Percentiles rank a stretch among this genome's conserved stretches.
These are phyloP conservation scores for Phanerochaete sordida DNA, from an alignment of 768 basidiomycete species.

Conservation along the genomic window DNA sequence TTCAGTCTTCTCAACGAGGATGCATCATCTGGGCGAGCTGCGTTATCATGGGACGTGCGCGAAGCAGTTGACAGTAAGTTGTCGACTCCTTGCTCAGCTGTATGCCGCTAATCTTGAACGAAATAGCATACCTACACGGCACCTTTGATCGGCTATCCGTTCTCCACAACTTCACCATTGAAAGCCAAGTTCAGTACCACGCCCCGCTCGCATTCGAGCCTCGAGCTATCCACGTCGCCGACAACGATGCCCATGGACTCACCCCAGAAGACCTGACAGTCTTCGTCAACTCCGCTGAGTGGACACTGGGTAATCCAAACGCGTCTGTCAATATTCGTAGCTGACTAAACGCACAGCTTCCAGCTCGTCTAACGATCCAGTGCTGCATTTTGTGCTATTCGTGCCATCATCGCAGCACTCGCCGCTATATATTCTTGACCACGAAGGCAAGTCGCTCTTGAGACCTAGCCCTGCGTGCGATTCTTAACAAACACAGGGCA, in stretches of 20 bases:
- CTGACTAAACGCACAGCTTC: conserved; percentile 54
- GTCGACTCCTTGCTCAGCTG: neutral
- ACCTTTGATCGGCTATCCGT: conserved; percentile 53
- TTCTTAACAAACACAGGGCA: conserved; percentile 34
- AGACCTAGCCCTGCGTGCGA: neutral
- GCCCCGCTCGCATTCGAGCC: conserved; percentile 86
- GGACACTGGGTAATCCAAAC: conserved; percentile 73
- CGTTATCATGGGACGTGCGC: conserved; percentile 72
- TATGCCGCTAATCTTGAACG: neutral
- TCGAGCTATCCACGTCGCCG: conserved; percentile 26
- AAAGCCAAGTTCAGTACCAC: conserved; percentile 92
- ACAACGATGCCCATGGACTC: conserved; percentile 49
- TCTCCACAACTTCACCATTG: conserved; percentile 89
- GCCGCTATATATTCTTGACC: neutral
- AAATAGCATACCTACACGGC: conserved; percentile 48
- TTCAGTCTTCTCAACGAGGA: conserved; percentile 94
- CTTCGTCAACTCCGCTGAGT: conserved; percentile 94
- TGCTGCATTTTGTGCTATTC: conserved; percentile 89
- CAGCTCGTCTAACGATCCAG: conserved; percentile 88
- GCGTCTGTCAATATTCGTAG: too few species aligned
- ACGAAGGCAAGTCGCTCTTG: neutral
- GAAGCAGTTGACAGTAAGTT: conserved; percentile 61
- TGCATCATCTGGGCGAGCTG: conserved; percentile 56
- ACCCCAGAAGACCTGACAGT: conserved; percentile 83
- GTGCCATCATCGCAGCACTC: conserved; percentile 68